A percentile compares a stretch with the other conserved stretches of the same genome.
phyloP scores from a whole-genome alignment of 1,284 basidiomycete genomes.

The Apiotrichum akiyoshidainum region DNA sequence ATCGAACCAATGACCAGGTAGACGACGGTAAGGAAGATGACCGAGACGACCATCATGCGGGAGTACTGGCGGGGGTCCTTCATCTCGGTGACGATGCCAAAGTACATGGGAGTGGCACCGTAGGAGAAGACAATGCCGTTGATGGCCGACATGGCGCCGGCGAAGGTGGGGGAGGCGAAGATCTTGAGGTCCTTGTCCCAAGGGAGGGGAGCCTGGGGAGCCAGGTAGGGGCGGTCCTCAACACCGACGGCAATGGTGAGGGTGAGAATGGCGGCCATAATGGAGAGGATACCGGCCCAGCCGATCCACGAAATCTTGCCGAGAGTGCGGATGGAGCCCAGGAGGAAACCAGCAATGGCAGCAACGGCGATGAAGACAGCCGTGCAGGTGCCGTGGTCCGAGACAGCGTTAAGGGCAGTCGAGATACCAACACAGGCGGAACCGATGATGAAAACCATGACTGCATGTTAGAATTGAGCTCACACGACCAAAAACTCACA shows the following conservation, averaged over 20 bases:
- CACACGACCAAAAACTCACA: constrained; percentile 7
- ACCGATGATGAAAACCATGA: constrained; percentile 31
- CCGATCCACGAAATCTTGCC: constrained; percentile 46
- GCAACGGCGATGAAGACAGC: constrained; percentile 42
- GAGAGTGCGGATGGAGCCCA: constrained; percentile 45
- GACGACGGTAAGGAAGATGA: constrained; percentile 31
- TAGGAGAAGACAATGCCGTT: constrained; percentile 39
- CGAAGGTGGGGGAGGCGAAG: constrained; percentile 32
- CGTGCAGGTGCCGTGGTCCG: constrained; percentile 24
- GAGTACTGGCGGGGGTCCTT: constrained; percentile 34
- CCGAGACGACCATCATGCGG: constrained; percentile 31
- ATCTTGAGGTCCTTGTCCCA: constrained; percentile 38
- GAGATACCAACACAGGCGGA: constrained; percentile 28
- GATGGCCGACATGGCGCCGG: constrained; percentile 36
- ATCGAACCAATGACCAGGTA: constrained; percentile 31
- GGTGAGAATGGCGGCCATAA: constrained; percentile 44
- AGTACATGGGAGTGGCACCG: constrained; percentile 38
- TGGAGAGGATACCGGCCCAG: constrained; percentile 39
- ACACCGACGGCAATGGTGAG: constrained; percentile 49
- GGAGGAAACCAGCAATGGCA: constrained; percentile 31
- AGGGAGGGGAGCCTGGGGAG: constrained; percentile 21
- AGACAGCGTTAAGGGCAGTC: constrained; percentile 27
- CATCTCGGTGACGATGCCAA: constrained; percentile 47
- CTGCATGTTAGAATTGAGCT: constrained; percentile 1
- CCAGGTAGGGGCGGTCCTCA: constrained; percentile 36